Base-by-base conservation (phyloP, 306 rosid genomes). In the Oemleria cerasiformis region DNA sequence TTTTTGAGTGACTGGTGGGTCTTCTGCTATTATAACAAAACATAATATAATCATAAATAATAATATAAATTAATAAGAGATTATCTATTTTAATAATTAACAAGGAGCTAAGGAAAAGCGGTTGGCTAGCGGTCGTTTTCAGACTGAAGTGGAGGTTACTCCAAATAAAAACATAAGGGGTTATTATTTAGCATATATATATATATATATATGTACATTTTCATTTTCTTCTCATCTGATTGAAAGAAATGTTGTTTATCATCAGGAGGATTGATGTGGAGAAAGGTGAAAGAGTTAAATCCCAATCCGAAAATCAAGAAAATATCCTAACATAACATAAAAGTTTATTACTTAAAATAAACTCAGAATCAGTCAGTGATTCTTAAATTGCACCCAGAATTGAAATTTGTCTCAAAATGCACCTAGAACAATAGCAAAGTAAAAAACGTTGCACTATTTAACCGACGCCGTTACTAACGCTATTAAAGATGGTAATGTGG, bases 111-210 rank as follows among this genome's bases (percentile, higher is more conserved):
- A 70, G 83, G 43, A 56, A 43, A 53, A 70, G 70, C 92, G 92
- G 87, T 59, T 86, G 97, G 97, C 90, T 80, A 73, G 81, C 72
- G 57, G 93, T 94, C 97, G 77, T 81, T 94, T 89, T 91, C 98
- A 86, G 59, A 84, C 82, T 77, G 80, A 79, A 89, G 84, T 83
- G 90, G 92, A 79, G 83, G 87, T 87, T 90, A 80, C 81, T 77
- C 84, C 63, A 78, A 87, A 63, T 77, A 77, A 74, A 81, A 78
- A 84, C 81, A 84, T 78, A 76, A 86, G 56, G 84, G 81, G 65
- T 82, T 77, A 16, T 30, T 50, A 25, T 25, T 25, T 25, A 25
- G 30, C 30, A 25, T n/a, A 25, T 25, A 25, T 30, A n/a, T n/a
- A n/a, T n/a, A n/a, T n/a, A n/a, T n/a, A n/a, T 30, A 30, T 71